Base-by-base conservation (phyloP, 2,329 filamentous ascomycete genomes). In the Fusarium sp. region DNA sequence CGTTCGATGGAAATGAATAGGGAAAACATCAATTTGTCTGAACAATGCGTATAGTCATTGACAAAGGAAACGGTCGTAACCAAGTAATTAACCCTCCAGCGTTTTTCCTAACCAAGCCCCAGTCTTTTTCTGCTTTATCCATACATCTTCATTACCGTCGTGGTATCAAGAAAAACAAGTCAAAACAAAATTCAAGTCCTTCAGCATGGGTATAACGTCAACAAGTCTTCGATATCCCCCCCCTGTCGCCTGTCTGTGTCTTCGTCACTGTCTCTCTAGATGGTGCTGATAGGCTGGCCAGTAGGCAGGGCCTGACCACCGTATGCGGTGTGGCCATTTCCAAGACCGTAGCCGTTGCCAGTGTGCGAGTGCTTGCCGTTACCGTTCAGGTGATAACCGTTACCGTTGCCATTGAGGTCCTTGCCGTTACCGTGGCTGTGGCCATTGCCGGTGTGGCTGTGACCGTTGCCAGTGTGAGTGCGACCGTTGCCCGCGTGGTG, bases 131-230 rank as follows among this genome's bases (percentile, higher is more conserved):
- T 72, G 57, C 62, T 68, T 72, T 65, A 58, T 64, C 65, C 59
- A 11, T 64, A 62, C 62, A 71, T 76, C 71, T 31, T 75, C 69
- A 40, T 69, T 70, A 66, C 72, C 72, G 50, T 66, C 52, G 67
- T 75, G 73, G 73, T 75, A 75, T 75, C 54, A 70, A 75, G 67
- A 69, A 78, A 78, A 69, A 40, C 69, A 72, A 56, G 69, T 70
- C 22, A 61, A 27, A 69, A 69, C 42, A 47, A 69, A 68, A 66
- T 47, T 70, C 66, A 66, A 70, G 62, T 59, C 52, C 71, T 52
- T 71, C 56, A 63, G 31, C 70, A 77, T 77, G 77, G 77, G 76
- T 78, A 78, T 78, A 77, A 68, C 68, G 54, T 70, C 31, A 70
- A 71, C 56, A 58, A 37, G 66, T 65, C 72, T 62, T 64, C 70